phyloP scores from a whole-genome alignment of 345 rosid genomes.

The Brassica cretica region DNA sequence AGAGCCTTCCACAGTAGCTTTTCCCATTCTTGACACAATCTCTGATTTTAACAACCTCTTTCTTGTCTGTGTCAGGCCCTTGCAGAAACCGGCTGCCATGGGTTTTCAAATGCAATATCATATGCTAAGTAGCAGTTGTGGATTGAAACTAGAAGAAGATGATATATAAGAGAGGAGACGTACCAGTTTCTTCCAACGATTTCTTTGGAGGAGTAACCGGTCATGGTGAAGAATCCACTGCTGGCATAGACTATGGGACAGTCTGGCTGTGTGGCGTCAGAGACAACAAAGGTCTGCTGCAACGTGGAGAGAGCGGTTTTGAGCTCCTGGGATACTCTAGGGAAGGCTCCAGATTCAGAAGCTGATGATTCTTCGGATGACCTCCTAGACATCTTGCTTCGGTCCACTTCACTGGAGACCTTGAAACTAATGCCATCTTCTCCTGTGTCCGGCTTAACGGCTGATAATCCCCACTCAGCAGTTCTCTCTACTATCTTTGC shows the following conservation, averaged over 20 bases:
- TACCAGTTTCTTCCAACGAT: constrained; percentile 92
- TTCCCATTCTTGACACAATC: constrained; percentile 68
- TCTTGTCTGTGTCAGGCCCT: constrained; percentile 79
- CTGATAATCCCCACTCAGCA: constrained; percentile 83
- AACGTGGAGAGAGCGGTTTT: constrained; percentile 81
- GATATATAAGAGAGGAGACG: constrained; percentile 14
- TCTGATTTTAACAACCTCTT: constrained; percentile 77
- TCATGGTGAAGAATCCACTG: constrained; percentile 90
- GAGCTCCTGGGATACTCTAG: constrained; percentile 83
- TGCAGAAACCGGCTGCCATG: constrained; percentile 88
- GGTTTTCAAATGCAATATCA: background rate
- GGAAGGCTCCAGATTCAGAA: constrained; percentile 50
- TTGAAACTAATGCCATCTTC: constrained; percentile 53
- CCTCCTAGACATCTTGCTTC: constrained; percentile 54
- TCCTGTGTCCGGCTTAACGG: constrained; percentile 50
- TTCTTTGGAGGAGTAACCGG: constrained; percentile 83
- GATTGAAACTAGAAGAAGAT: background rate
- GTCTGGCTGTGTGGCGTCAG: constrained; percentile 85
- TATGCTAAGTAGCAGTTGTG: background rate
- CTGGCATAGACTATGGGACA: constrained; percentile 94
- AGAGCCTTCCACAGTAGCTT: constrained; percentile 89
- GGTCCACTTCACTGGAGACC: constrained; percentile 48
- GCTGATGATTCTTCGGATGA: constrained; percentile 65
- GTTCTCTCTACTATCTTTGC: constrained; percentile 67
- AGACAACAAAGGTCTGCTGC: constrained; percentile 95